A percentile compares a stretch with the other conserved stretches of the same genome.
These are phyloP conservation scores for Solanum neorickii DNA, from an alignment of 257 asterid genomes.

Conservation along the genomic window DNA sequence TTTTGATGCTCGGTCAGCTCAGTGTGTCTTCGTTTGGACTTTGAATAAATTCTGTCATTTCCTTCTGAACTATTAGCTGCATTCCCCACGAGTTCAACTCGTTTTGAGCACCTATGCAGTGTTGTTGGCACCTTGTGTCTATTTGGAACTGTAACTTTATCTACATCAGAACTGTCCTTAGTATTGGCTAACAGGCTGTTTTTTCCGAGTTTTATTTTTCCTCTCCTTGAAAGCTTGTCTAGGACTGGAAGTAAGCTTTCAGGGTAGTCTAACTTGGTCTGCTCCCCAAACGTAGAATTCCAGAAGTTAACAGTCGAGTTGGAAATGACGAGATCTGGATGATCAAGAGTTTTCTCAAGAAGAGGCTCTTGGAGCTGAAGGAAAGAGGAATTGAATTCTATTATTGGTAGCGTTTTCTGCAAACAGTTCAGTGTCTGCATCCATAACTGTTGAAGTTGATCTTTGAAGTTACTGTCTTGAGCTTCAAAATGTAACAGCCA, in stretches of 20 bases:
- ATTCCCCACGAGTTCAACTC: slow-evolving; percentile 40
- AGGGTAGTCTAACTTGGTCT: slow-evolving; percentile 53
- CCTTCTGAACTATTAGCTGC: slow-evolving; percentile 3
- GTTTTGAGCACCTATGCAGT: slow-evolving; percentile 50
- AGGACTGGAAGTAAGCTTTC: slow-evolving; percentile 37
- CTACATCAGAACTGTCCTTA: neutral
- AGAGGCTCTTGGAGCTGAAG: slow-evolving; percentile 44
- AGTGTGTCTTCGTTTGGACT: slow-evolving; percentile 33
- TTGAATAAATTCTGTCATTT: neutral
- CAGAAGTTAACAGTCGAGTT: slow-evolving; percentile 47
- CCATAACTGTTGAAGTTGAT: slow-evolving; percentile 50
- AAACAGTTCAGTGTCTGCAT: slow-evolving; percentile 32
- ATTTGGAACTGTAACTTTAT: slow-evolving; percentile 3
- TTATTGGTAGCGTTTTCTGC: slow-evolving; percentile 40
- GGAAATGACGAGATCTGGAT: slow-evolving; percentile 46
- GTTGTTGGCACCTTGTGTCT: slow-evolving; percentile 17
- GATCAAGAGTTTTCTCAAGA: slow-evolving; percentile 57
- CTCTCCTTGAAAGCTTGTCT: slow-evolving; percentile 57
- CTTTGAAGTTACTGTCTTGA: slow-evolving; percentile 16
- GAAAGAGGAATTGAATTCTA: slow-evolving; percentile 41
- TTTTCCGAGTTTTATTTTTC: slow-evolving; percentile 40
- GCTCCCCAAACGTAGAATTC: slow-evolving; percentile 61
- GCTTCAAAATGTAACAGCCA: slow-evolving; percentile 51
- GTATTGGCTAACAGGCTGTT: slow-evolving; percentile 1
- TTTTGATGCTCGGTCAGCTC: slow-evolving; percentile 73